Base-by-base conservation (phyloP, 2,329 filamentous ascomycete genomes). In the Camillea tinctor region DNA sequence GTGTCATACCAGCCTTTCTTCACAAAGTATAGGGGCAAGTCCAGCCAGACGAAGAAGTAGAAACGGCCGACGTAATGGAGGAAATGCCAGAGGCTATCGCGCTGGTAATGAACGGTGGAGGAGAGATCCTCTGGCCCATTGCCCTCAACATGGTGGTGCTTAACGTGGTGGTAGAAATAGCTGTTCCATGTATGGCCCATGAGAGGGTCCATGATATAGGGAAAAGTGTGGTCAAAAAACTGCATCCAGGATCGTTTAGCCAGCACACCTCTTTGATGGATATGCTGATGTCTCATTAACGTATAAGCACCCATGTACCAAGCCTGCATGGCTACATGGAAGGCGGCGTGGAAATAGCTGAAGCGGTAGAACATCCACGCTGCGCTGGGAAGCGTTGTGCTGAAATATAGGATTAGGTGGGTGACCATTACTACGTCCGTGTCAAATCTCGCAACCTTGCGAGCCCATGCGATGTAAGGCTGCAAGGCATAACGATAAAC, bases 101-200 rank as follows among this genome's bases (percentile, higher is more conserved):
- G 84, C 71, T 93, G 89, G 73, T 91, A 93, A 15, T 88, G 83
- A 44, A 94, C 83, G 0, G 91, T 94, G 0, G 89, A 90, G 1
- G 88, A 91, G 0, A 93, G 80, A 69, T 94, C 91, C 52, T 88
- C 82, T 0, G 90, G 89, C 0, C 91, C 91, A 68, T 94, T 94
- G 63, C 86, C 88, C 75, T 93, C 91, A 58, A 93, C 87, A 66
- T 94, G 91, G 71, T 94, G 91, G 70, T 93, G 90, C 78, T 94
- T 94, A 71, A 93, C 89, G 69, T 94, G 91, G 71, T 94, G 91
- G 71, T 92, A 93, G 72, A 84, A 94, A 76, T 94, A 94, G 1
- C 88, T 88, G 75, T 94, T 92, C 89, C 90, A 93, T 0, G 90
- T 93, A 70, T 94, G 91, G 11, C 91, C 91, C 84, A 92, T 89